phyloP scores from a whole-genome alignment of 768 basidiomycete species.

The Psilocybe sp. region DNA sequence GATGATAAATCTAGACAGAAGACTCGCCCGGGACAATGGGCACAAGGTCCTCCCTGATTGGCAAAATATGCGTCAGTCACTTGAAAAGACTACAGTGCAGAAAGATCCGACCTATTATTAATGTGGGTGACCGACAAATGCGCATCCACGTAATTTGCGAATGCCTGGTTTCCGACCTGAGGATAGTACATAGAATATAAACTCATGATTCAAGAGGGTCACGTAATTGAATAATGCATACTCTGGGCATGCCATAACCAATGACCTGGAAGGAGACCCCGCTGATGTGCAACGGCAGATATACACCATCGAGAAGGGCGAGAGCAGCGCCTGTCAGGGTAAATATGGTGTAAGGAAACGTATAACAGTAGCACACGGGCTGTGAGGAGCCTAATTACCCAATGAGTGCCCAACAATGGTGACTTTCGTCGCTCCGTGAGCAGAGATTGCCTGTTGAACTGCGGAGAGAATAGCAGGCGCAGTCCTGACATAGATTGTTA shows the following conservation, averaged over 20 bases:
- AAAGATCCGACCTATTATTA: slow-evolving; percentile 46
- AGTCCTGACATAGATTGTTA: slow-evolving; percentile 26
- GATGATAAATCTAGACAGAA: background rate
- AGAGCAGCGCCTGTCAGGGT: slow-evolving; percentile 52
- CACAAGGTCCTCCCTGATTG: slow-evolving; percentile 33
- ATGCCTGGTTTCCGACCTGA: slow-evolving; percentile 59
- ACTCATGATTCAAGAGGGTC: slow-evolving; percentile 9
- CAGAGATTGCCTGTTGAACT: slow-evolving; percentile 33
- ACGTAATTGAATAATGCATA: slow-evolving; percentile 26
- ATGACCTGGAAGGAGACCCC: slow-evolving; percentile 32
- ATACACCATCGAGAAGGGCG: slow-evolving; percentile 54
- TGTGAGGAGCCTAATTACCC: slow-evolving; percentile 20
- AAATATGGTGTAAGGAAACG: no score
- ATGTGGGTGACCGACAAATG: slow-evolving; percentile 50
- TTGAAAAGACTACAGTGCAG: no score
- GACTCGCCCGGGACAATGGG: slow-evolving; percentile 38
- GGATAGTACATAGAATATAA: background rate
- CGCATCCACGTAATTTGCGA: slow-evolving; percentile 59
- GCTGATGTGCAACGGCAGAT: slow-evolving; percentile 48
- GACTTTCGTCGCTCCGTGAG: slow-evolving; percentile 32
- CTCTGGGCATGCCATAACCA: slow-evolving; percentile 43
- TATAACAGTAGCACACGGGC: no score
- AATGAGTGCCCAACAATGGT: slow-evolving; percentile 48
- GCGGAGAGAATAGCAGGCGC: slow-evolving; percentile 38
- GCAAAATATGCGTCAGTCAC: background rate